Conservation (phyloP, 2,329 filamentous ascomycete genomes). For the Xylariaceae sp. region DNA sequence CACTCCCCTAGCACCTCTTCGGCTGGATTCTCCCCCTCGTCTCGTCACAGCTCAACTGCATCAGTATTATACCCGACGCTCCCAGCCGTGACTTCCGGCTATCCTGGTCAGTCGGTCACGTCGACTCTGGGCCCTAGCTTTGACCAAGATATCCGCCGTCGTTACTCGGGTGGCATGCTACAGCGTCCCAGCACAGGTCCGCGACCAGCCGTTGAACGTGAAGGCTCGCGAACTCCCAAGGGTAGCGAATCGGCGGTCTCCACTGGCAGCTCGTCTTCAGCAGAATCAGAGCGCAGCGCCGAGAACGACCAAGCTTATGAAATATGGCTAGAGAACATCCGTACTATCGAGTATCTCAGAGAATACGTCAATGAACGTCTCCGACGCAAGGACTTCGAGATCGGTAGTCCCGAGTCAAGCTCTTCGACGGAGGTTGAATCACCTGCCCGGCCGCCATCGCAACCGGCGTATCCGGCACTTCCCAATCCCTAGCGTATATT, state of each 20-base stretch:
- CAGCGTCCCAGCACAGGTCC: conserved; percentile 50
- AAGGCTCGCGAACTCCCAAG: conserved; percentile 42
- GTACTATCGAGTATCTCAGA: conserved; percentile 57
- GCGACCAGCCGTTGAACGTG: conserved; percentile 36
- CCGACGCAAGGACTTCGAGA: conserved; percentile 50
- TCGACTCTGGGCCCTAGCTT: conserved; percentile 66
- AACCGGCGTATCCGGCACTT: conserved; percentile 35
- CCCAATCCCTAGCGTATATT: conserved; percentile 20
- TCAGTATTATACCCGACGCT: conserved; percentile 71
- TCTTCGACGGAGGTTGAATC: conserved; percentile 34
- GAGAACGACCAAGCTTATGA: conserved; percentile 57
- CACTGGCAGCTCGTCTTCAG: conserved; percentile 51
- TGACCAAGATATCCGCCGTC: conserved; percentile 57
- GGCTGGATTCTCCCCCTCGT: conserved; percentile 62
- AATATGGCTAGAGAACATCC: conserved; percentile 61
- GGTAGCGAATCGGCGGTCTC: conserved; percentile 38
- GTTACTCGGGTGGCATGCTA: conserved; percentile 62
- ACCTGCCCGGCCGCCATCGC: conserved; percentile 28
- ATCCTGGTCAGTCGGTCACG: conserved; percentile 61
- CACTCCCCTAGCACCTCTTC: conserved; percentile 71
- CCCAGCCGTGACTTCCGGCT: conserved; percentile 64
- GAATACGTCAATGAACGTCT: conserved; percentile 54
- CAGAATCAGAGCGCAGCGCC: conserved; percentile 43
- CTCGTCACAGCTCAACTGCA: conserved; percentile 54
- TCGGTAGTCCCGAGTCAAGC: conserved; percentile 30